phyloP scores from a whole-genome alignment of 768 basidiomycete genomes.

The Glaciozyma antarctica region DNA sequence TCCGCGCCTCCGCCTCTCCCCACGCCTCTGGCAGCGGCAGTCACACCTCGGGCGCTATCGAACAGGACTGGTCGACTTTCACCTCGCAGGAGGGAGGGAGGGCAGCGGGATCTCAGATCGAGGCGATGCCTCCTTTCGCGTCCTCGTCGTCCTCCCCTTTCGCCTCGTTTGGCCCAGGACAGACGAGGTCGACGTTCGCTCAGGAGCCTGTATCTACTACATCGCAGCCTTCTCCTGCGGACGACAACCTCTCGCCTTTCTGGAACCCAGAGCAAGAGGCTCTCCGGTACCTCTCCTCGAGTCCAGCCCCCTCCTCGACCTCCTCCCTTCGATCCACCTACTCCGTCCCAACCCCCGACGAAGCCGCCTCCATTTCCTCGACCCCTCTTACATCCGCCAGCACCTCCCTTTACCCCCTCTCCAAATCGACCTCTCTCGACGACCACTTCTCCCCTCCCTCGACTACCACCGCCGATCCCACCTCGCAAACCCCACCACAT shows the following conservation, averaged over 20 bases:
- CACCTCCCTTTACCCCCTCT: background rate
- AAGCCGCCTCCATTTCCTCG: background rate
- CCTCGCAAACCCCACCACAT: background rate
- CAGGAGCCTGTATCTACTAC: background rate
- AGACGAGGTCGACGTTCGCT: background rate
- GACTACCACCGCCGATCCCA: too few relatives aligned
- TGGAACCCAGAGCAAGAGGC: conserved; percentile 2
- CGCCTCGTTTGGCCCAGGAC: background rate
- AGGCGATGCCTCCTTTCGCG: background rate
- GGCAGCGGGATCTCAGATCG: background rate
- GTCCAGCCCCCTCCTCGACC: background rate
- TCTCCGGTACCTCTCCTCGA: background rate
- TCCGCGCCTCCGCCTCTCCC: background rate
- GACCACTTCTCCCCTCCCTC: too few relatives aligned
- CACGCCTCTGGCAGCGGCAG: background rate
- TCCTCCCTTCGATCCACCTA: background rate
- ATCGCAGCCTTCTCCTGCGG: background rate
- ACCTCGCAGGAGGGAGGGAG: background rate
- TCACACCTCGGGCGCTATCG: background rate
- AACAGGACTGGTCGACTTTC: background rate
- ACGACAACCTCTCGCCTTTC: background rate
- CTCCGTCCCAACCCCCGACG: background rate
- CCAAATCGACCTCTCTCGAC: background rate
- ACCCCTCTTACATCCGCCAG: background rate
- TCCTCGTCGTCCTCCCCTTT: background rate